A percentile compares a stretch with the other conserved stretches of the same genome.
phyloP scores from a whole-genome alignment of 345 rosid genomes.

The Camelina hispida region DNA sequence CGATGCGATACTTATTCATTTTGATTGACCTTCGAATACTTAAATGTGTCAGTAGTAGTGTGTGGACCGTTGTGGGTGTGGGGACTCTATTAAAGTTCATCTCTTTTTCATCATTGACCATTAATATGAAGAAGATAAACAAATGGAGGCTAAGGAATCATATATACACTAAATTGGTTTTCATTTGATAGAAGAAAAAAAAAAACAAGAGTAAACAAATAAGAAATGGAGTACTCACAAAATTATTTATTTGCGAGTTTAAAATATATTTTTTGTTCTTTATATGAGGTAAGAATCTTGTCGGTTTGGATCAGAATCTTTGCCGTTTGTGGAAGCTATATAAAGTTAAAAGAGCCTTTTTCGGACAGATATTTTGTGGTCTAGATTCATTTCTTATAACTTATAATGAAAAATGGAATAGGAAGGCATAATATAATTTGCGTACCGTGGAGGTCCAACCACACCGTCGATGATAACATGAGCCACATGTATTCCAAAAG shows the following conservation, averaged over 20 bases:
- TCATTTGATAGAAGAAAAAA: not conserved
- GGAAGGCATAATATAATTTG: not conserved
- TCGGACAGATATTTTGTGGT: constrained; percentile 25
- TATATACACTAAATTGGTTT: not conserved
- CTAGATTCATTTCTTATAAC: not conserved
- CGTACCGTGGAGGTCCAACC: constrained; percentile 74
- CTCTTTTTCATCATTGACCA: constrained; percentile 27
- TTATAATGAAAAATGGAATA: not conserved
- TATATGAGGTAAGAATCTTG: constrained; percentile 31
- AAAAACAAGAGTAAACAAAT: not conserved
- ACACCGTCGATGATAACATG: constrained; percentile 87
- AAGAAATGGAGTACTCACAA: constrained; percentile 5
- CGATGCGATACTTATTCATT: not conserved
- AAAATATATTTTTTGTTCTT: not conserved
- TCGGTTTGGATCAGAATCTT: constrained; percentile 39
- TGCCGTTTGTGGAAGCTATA: constrained; percentile 45
- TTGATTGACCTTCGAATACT: not conserved
- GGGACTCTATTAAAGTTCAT: constrained; percentile 21
- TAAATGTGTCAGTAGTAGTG: constrained; percentile 6
- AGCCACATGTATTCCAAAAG: constrained; percentile 83
- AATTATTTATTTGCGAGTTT: not conserved
- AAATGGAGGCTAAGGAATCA: not conserved
- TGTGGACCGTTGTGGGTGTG: constrained; percentile 33
- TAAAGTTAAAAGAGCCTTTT: constrained; percentile 23
- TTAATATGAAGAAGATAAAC: not conserved